phyloP scores from a whole-genome alignment of 805 yeast genomes.

The Candida stauntonica region DNA sequence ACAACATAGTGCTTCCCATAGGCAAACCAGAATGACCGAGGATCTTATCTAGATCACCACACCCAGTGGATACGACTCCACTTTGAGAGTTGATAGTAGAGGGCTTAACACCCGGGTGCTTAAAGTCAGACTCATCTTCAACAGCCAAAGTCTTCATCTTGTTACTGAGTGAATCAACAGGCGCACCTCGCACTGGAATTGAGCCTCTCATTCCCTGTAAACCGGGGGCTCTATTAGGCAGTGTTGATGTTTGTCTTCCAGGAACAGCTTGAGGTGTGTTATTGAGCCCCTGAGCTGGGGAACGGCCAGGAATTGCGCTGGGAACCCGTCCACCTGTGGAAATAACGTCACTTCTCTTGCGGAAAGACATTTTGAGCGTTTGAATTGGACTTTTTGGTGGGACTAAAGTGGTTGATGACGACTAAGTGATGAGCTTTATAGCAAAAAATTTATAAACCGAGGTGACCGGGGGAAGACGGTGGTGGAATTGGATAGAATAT shows the following conservation, averaged over 20 bases:
- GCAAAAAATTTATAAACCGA: no score
- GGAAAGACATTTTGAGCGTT: background rate
- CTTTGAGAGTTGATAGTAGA: conserved; percentile 69
- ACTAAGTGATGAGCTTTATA: no score
- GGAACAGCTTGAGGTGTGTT: conserved; percentile 1
- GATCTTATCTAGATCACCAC: conserved; percentile 66
- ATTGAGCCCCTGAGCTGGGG: background rate
- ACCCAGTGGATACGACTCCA: conserved; percentile 70
- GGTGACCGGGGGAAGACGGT: no score
- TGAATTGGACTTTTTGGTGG: no score
- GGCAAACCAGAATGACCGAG: conserved; percentile 85
- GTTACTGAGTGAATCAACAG: conserved; percentile 1
- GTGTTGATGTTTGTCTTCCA: conserved; percentile 1
- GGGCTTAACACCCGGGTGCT: conserved; percentile 61
- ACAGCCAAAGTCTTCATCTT: conserved; percentile 7
- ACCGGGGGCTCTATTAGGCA: background rate
- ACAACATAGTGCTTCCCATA: conserved; percentile 59
- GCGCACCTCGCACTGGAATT: conserved; percentile 6
- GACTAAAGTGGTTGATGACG: no score
- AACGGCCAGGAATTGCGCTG: conserved; percentile 15
- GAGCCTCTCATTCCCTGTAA: conserved; percentile 1
- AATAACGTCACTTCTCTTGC: background rate
- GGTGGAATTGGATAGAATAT: no score
- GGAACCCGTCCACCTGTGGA: conserved; percentile 1
- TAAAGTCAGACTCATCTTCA: conserved; percentile 16